Evolutionary conservation across 192 early-diverging fungal species (phyloP), one percentile per base, ranked within the genome.

Genomic region (Chytriomyces hyalinus): DNA sequence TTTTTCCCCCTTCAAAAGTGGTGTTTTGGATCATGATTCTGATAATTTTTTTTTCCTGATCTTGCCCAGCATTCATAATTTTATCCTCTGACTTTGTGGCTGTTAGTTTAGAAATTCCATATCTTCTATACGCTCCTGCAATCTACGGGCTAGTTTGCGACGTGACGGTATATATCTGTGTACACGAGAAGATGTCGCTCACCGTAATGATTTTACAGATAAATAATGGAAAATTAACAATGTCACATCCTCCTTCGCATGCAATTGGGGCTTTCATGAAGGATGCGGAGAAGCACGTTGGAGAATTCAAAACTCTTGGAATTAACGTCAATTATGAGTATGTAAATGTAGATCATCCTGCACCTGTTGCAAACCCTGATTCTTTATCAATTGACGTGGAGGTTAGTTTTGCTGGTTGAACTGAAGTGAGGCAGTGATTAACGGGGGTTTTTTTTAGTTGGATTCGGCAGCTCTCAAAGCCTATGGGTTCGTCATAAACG

Each of bases 401-500:
- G 62, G 83, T 82, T 49, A 50, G 67, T 51, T 15, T 75, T 4
- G 2, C 36, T 36, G 36, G 36, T 36, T 36, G 36, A 36, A 36
- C 36, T 36, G 36, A 36, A 36, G 36, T 4, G 36, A 36, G 36
- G 36, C 36, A 36, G 36, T 36, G 36, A 36, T 36, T 36, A 36
- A 36, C 36, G 0, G 36, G 0, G 36, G 0, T 36, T 36, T 36
- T n/a, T 68, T 0, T 26, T 62, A 92, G 90, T 82, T 84, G 4
- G 81, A 87, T 48, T 81, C 87, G 13, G 88, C 86, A 0, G 84
- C 80, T 46, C 67, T 90, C n/a, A 92, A 89, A 63, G 45, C 91
- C 5, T 92, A 89, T 78, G 93, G 92, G 7, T 88, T 89, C 60
- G 73, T 92, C 22, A 84, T 93, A 10, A 85, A 89, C 17, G 90